Evolutionary conservation across 169 alveolate species (phyloP).

Genomic region (Miamiensis avidus): DNA sequence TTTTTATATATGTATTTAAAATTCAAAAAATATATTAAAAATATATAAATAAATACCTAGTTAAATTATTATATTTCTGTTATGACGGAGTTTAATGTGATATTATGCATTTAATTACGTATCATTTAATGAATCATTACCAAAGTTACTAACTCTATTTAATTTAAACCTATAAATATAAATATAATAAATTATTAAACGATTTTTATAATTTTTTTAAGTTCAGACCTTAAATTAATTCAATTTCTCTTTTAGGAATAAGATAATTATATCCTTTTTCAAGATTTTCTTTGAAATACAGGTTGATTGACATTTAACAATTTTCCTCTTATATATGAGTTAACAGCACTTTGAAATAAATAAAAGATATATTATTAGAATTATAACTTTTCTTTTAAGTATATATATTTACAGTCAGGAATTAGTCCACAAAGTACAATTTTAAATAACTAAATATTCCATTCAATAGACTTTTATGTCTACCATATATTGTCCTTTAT

Average conservation of each 20-base stretch:
- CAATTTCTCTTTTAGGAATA: neutral
- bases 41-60: no score
- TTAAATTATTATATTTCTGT: neutral
- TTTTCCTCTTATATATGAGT: neutral
- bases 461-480: neutral
- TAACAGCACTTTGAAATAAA: neutral
- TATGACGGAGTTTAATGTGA: neutral
- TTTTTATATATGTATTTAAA: no score
- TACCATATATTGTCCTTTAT: neutral
- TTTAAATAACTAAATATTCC: neutral
- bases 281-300: neutral
- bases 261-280: neutral
- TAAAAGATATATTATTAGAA: no score
- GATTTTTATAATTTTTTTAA: no score
- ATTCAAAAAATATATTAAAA: no score
- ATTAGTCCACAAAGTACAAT: neutral
- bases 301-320: no score
- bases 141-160: neutral
- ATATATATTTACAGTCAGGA: neutral
- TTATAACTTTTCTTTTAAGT: no score
- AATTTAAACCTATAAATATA: neutral
- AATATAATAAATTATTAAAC: no score
- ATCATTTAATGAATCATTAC: neutral
- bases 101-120: neutral
- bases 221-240: neutral